Base-by-base conservation (phyloP, 306 rosid species). In the Spatholobus suberectus region DNA sequence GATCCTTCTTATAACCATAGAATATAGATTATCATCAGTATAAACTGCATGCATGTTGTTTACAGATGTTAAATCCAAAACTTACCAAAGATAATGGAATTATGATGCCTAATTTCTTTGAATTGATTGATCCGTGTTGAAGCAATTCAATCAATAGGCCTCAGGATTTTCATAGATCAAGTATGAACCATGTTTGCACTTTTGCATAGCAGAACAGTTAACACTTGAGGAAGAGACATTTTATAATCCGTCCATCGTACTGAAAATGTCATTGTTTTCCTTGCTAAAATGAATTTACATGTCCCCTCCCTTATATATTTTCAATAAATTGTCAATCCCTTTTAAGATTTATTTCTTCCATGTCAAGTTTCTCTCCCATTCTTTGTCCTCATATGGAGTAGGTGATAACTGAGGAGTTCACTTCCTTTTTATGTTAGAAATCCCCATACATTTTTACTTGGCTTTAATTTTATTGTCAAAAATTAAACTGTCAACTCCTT, bases 181-280 rank as follows among this genome's bases (percentile, higher is more conserved):
- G 55, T 32, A 23, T 57, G 79, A 40, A 11, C 55, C 70, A 14
- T 52, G 34, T 73, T 72, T 72, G 43, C 43, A 49, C 77, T 49
- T 72, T 9, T 15, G 63, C 44, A 27, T 47, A 47, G 27, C 5
- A 26, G 62, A 14, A 72, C 14, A 71, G 43, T 71, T 46, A 24
- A 72, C 13, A 5, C 62, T 49, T 49, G 29, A 72, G 63, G 38
- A 72, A 72, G 34, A 29, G 63, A 72, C 46, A 49, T 29, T 49
- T 46, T 47, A 29, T 29, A n/a, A 29, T 71, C 29, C n/a, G n/a
- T n/a, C n/a, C n/a, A n/a, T n/a, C n/a, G n/a, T n/a, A n/a, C n/a
- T n/a, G n/a, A n/a, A n/a, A n/a, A n/a, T 24, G 63, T 51, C 32
- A 49, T 2, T 47, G 29, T 51, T 49, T 71, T 9, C 4, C 8